These are phyloP conservation scores for Podaxis sp. DNA, from an alignment of 768 basidiomycete genomes.

Conservation along the genomic window DNA sequence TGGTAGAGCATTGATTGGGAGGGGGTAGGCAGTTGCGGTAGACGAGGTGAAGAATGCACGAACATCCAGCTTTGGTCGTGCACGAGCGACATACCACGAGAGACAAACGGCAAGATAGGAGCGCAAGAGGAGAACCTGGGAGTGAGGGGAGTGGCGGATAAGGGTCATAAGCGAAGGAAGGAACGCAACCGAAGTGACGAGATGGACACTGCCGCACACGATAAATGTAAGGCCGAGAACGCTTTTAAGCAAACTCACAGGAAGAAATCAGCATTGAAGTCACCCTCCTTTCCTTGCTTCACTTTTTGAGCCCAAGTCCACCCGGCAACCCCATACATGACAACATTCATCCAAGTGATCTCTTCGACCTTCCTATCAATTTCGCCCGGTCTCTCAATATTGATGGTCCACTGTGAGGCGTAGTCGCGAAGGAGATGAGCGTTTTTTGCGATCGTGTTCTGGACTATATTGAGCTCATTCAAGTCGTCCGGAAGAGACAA, in stretches of 20 bases:
- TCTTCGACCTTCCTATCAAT: constrained; percentile 63
- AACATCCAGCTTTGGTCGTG: constrained; percentile 51
- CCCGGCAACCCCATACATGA: constrained; percentile 60
- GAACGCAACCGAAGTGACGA: constrained; percentile 67
- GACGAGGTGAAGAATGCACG: constrained; percentile 41
- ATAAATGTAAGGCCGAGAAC: not conserved
- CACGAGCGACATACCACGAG: constrained; percentile 56
- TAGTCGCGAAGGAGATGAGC: constrained; percentile 42
- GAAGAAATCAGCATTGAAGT: constrained; percentile 61
- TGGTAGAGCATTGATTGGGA: constrained; percentile 20
- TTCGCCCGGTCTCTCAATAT: constrained; percentile 33
- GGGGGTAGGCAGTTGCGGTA: constrained; percentile 21
- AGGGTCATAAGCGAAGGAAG: constrained; percentile 46
- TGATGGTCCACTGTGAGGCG: constrained; percentile 43
- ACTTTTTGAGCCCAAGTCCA: constrained; percentile 35
- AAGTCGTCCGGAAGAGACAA: constrained; percentile 26
- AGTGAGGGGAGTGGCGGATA: constrained; percentile 33
- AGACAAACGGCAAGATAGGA: constrained; percentile 54
- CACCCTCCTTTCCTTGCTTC: constrained; percentile 23
- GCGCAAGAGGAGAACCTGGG: constrained; percentile 54
- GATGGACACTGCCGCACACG: constrained; percentile 48
- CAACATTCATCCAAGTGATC: constrained; percentile 50
- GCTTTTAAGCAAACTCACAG: constrained; percentile 38
- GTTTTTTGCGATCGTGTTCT: constrained; percentile 33
- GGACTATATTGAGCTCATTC: constrained; percentile 26